phyloP scores from a whole-genome alignment of 164 flowering plant species.

The Saururus chinensis region DNA sequence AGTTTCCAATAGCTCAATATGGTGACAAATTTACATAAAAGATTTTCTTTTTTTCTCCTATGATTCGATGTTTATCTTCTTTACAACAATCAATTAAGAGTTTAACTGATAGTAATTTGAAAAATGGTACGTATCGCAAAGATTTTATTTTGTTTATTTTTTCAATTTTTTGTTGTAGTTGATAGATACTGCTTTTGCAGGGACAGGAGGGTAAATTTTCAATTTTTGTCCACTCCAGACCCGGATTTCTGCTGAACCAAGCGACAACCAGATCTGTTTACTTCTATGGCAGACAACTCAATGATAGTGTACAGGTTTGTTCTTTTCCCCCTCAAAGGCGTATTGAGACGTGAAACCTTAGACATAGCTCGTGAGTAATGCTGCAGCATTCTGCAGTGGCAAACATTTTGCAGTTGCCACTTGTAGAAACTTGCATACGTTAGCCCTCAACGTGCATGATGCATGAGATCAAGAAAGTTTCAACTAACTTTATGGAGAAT shows the following conservation, averaged over 20 bases:
- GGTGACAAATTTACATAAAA: no score
- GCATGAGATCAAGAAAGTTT: no score
- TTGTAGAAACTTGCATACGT: no score
- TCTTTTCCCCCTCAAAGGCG: neutral
- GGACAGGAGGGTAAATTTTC: conserved; percentile 62
- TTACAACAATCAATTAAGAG: no score
- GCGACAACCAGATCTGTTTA: conserved; percentile 65
- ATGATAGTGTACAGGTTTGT: conserved; percentile 75
- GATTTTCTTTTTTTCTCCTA: no score
- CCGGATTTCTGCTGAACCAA: conserved; percentile 73
- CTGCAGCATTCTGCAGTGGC: no score
- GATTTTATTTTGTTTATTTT: neutral
- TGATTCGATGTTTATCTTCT: no score
- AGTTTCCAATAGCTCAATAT: no score
- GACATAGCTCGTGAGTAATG: neutral
- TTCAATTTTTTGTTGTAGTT: neutral
- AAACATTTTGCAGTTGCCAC: no score
- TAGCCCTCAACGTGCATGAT: no score
- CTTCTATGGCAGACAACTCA: conserved; percentile 70
- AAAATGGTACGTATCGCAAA: neutral
- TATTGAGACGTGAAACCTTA: neutral
- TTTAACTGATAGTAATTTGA: no score
- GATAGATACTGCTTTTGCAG: conserved; percentile 26
- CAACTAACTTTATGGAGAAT: no score
- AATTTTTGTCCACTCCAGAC: conserved; percentile 79